Evolutionary conservation across 2,329 filamentous ascomycete genomes (phyloP).

Genomic region (Falciphora oryzae): DNA sequence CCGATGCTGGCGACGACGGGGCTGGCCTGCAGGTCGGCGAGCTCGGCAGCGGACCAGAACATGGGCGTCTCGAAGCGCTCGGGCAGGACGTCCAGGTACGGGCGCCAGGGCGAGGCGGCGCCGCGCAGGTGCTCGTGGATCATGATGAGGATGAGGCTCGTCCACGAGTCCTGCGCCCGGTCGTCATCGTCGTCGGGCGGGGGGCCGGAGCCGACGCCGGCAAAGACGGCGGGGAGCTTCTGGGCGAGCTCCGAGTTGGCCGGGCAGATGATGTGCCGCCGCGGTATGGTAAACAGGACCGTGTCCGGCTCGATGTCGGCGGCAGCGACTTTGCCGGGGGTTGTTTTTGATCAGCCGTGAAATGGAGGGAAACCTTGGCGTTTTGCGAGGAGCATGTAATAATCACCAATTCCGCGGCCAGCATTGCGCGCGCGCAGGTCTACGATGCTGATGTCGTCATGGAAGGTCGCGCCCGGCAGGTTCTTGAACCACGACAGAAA

Average conservation of each 20-base stretch:
- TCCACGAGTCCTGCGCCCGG: slow-evolving; percentile 44
- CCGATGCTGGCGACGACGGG: slow-evolving; percentile 73
- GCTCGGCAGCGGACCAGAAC: slow-evolving; percentile 74
- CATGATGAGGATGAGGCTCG: slow-evolving; percentile 66
- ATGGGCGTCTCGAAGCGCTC: slow-evolving; percentile 74
- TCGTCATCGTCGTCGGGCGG: slow-evolving; percentile 27
- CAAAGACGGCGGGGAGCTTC: slow-evolving; percentile 50
- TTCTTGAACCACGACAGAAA: slow-evolving; percentile 51
- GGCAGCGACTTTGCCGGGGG: slow-evolving; percentile 53
- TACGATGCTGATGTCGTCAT: slow-evolving; percentile 43
- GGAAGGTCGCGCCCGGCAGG: slow-evolving; percentile 47
- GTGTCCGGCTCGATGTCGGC: slow-evolving; percentile 67
- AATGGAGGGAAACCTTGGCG: slow-evolving; percentile 5
- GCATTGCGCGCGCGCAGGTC: slow-evolving; percentile 46
- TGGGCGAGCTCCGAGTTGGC: slow-evolving; percentile 64
- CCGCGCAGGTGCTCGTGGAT: slow-evolving; percentile 65
- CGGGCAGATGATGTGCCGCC: slow-evolving; percentile 62
- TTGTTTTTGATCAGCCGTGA: not conserved
- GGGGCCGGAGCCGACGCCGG: slow-evolving; percentile 22
- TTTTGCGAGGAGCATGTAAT: no score
- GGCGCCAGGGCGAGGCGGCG: slow-evolving; percentile 61
- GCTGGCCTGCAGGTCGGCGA: slow-evolving; percentile 69
- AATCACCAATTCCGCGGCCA: slow-evolving; percentile 50
- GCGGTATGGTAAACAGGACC: slow-evolving; percentile 74
- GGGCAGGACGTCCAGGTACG: slow-evolving; percentile 74